Evolutionary conservation across 2,329 filamentous ascomycete species (phyloP).

Genomic region (Cladophialophora carrionii): DNA sequence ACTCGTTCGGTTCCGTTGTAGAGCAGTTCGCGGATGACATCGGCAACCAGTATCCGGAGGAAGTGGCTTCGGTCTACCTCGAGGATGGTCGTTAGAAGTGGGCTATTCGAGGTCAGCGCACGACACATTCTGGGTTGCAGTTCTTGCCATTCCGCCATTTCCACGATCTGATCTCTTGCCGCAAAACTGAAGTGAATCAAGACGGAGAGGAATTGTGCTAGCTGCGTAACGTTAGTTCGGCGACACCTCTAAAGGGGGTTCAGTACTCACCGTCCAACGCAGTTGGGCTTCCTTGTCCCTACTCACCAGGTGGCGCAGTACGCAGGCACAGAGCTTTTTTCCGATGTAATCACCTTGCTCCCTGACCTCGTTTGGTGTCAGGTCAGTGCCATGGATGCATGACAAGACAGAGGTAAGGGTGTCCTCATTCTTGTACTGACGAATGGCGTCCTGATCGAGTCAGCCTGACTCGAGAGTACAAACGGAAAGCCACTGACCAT

Average conservation of each 20-base stretch:
- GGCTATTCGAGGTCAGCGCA: slow-evolving; percentile 19
- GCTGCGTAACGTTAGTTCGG: slow-evolving; percentile 11
- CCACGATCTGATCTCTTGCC: slow-evolving; percentile 5
- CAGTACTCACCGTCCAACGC: slow-evolving; percentile 20
- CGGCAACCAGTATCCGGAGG: slow-evolving; percentile 31
- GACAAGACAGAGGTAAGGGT: slow-evolving; percentile 11
- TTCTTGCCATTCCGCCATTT: slow-evolving; percentile 17
- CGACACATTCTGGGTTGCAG: neutral
- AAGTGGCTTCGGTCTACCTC: slow-evolving; percentile 22
- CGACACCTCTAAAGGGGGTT: neutral
- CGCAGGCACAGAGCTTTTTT: slow-evolving; percentile 16
- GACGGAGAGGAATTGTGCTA: slow-evolving; percentile 26
- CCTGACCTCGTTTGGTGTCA: slow-evolving; percentile 10
- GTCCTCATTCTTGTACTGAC: slow-evolving; percentile 23
- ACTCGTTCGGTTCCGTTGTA: slow-evolving; percentile 13
- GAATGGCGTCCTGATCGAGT: slow-evolving; percentile 19
- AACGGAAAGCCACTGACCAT: slow-evolving; percentile 20
- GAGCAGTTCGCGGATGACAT: slow-evolving; percentile 30
- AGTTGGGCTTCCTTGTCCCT: slow-evolving; percentile 15
- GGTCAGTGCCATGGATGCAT: neutral
- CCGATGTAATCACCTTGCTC: slow-evolving; percentile 18
- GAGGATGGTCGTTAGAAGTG: slow-evolving; percentile 14
- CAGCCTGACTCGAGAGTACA: neutral
- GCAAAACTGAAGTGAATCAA: slow-evolving; percentile 9
- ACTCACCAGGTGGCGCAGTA: slow-evolving; percentile 22